phyloP scores from a whole-genome alignment of 148 eudicot species.

The Arbutus unedo region DNA sequence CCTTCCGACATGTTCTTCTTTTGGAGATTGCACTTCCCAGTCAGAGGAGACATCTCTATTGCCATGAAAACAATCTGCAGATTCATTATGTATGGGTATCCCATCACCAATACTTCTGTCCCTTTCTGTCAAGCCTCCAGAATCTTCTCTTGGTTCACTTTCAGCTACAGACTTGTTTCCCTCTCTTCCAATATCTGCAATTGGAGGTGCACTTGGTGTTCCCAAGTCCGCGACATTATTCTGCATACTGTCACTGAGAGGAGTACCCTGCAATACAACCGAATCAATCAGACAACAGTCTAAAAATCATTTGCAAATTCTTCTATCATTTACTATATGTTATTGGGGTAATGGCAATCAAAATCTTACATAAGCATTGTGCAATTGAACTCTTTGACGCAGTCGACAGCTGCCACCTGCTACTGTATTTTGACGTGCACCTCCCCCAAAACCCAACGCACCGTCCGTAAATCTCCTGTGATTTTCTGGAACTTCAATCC shows the following conservation, averaged over 20 bases:
- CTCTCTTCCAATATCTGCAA: conserved; percentile 40
- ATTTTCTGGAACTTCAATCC: conserved; percentile 45
- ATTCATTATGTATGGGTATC: conserved; percentile 22
- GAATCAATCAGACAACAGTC: neutral
- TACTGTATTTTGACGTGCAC: conserved; percentile 27
- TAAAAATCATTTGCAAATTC: neutral
- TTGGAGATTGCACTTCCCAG: conserved; percentile 16
- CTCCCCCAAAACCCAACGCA: conserved; percentile 24
- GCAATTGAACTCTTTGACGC: conserved; percentile 24
- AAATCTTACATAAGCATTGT: conserved; percentile 46
- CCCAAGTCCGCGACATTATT: conserved; percentile 53
- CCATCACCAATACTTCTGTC: conserved; percentile 23
- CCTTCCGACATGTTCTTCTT: conserved; percentile 35
- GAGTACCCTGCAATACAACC: conserved; percentile 55
- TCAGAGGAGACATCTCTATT: conserved; percentile 19
- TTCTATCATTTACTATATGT: neutral
- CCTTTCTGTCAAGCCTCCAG: conserved; percentile 20
- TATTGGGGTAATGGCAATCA: neutral
- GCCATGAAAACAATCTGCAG: conserved; percentile 19
- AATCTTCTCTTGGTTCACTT: conserved; percentile 23
- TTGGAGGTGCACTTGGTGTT: conserved; percentile 92
- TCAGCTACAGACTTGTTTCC: conserved; percentile 25
- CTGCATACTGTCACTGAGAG: conserved; percentile 28
- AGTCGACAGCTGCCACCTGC: conserved; percentile 32
- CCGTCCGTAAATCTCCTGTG: conserved; percentile 37